Evolutionary conservation across 352 stramenopile genomes (phyloP).

Genomic region (Phytophthora uliginosa): DNA sequence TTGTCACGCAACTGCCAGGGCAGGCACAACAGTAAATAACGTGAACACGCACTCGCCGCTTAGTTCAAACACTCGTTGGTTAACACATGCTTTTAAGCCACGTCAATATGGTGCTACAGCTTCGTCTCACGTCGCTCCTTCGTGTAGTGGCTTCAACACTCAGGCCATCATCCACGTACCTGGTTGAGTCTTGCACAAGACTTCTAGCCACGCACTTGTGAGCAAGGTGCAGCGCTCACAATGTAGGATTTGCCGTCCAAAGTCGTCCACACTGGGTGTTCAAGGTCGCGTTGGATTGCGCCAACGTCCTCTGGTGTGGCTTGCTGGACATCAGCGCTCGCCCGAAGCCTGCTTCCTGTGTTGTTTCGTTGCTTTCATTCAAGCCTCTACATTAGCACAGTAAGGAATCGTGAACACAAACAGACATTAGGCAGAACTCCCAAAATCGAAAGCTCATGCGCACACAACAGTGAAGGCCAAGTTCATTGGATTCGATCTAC

Average conservation of each 20-base stretch:
- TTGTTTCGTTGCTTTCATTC: conserved; percentile 30
- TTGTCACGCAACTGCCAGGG: conserved; percentile 37
- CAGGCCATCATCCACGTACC: conserved; percentile 14
- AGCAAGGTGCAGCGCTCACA: neutral
- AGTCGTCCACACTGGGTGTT: neutral
- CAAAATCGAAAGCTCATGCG: conserved; percentile 21
- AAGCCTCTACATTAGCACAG: conserved; percentile 41
- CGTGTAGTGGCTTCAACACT: neutral
- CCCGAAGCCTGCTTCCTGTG: conserved; percentile 16
- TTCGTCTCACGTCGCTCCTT: neutral
- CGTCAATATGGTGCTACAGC: conserved; percentile 1
- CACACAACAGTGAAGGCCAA: conserved; percentile 51
- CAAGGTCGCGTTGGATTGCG: neutral
- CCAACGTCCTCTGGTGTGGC: conserved; percentile 5
- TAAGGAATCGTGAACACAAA: conserved; percentile 37
- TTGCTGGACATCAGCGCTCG: neutral
- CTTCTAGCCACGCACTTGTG: neutral
- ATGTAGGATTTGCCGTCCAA: conserved; percentile 1
- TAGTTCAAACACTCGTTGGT: neutral
- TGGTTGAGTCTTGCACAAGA: conserved; percentile 1
- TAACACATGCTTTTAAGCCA: neutral
- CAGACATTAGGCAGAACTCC: conserved; percentile 32
- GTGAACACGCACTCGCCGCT: neutral
- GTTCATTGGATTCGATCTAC: conserved; percentile 57
- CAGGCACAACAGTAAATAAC: conserved; percentile 4